These are phyloP conservation scores for Phytopythium kandeliae DNA, from an alignment of 352 stramenopile genomes.

Conservation along the genomic window DNA sequence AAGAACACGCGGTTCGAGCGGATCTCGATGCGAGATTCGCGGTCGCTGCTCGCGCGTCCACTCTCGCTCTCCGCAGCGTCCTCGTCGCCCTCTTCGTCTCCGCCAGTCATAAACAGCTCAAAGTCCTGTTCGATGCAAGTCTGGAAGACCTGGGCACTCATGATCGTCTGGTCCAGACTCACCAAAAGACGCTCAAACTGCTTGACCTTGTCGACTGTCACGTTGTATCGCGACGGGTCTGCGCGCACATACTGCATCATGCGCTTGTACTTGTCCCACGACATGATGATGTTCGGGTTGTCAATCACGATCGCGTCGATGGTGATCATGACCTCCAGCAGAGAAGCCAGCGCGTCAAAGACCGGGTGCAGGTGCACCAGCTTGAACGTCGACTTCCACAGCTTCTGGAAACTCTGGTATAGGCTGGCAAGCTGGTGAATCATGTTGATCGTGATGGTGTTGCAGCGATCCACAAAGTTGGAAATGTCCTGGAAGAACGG, in stretches of 20 bases:
- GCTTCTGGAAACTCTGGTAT: slow-evolving; percentile 83
- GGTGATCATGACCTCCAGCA: slow-evolving; percentile 86
- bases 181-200: slow-evolving; percentile 85
- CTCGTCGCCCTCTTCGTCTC: slow-evolving; percentile 58
- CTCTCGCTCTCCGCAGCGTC: slow-evolving; percentile 49
- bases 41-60: slow-evolving; percentile 48
- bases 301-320: slow-evolving; percentile 86
- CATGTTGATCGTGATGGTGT: slow-evolving; percentile 86
- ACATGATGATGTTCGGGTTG: slow-evolving; percentile 80
- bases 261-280: slow-evolving; percentile 90
- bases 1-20: slow-evolving; percentile 78
- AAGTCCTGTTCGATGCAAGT: slow-evolving; percentile 89
- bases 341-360: slow-evolving; percentile 67
- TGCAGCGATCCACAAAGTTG: slow-evolving; percentile 89
- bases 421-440: slow-evolving; percentile 87
- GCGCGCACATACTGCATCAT: slow-evolving; percentile 89
- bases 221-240: slow-evolving; percentile 75
- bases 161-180: slow-evolving; percentile 84
- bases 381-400: slow-evolving; percentile 89
- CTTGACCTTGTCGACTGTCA: slow-evolving; percentile 78
- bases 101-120: slow-evolving; percentile 65
- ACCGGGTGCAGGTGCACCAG: slow-evolving; percentile 77
- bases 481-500: slow-evolving; percentile 88
- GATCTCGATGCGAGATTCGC: slow-evolving; percentile 76
- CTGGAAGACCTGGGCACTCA: slow-evolving; percentile 85